phyloP scores from a whole-genome alignment of 352 stramenopile species.

The Globisporangium apiculatum region DNA sequence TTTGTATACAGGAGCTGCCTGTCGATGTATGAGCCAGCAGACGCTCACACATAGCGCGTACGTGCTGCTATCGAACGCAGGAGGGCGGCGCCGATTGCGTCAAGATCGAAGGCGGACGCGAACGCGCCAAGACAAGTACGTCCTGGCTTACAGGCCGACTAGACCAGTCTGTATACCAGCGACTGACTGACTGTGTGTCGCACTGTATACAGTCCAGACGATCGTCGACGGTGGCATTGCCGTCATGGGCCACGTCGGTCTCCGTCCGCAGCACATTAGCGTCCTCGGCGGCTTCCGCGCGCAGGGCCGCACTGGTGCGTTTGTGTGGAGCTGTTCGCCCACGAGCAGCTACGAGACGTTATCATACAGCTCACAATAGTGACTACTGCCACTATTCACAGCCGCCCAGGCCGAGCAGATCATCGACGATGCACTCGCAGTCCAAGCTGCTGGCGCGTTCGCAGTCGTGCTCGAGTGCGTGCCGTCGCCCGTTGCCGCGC shows the following conservation, averaged over 20 bases:
- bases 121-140: slow-evolving; percentile 67
- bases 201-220: slow-evolving; percentile 40
- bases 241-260: slow-evolving; percentile 97
- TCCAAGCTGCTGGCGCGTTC: slow-evolving; percentile 95
- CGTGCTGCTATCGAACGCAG: slow-evolving; percentile 21
- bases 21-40: background rate
- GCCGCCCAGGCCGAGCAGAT: slow-evolving; percentile 83
- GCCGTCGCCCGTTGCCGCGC: slow-evolving; percentile 85
- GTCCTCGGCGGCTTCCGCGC: slow-evolving; percentile 96
- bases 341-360: too few species aligned
- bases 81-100: slow-evolving; percentile 96
- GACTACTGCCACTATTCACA: slow-evolving; percentile 10
- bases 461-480: slow-evolving; percentile 87
- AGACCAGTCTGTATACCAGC: background rate
- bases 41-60: background rate
- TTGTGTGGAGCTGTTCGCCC: too few species aligned
- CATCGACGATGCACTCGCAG: slow-evolving; percentile 94
- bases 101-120: slow-evolving; percentile 96
- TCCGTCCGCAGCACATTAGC: slow-evolving; percentile 94
- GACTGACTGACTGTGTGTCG: background rate
- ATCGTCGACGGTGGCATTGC: slow-evolving; percentile 88
- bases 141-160: background rate
- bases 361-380: too few species aligned
- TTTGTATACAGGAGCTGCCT: too few species aligned
- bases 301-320: slow-evolving; percentile 91